Conservation (phyloP, 2,329 filamentous ascomycete genomes). For the Camillea tinctor region DNA sequence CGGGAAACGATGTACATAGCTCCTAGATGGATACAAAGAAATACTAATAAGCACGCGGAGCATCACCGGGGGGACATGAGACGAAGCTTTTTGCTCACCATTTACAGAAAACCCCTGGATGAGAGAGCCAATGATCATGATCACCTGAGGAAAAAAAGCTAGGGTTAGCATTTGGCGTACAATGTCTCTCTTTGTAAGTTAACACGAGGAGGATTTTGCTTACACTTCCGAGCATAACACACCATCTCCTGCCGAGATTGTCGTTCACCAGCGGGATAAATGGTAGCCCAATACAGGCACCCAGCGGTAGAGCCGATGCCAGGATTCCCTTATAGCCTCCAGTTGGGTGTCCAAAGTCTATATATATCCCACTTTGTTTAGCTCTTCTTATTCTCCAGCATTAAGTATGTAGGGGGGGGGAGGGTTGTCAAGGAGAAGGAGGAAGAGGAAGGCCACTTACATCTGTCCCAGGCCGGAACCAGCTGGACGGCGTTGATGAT, state of each 20-base stretch:
- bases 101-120: slow-evolving; percentile 50
- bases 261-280: slow-evolving; percentile 54
- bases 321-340: slow-evolving; percentile 44
- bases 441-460: slow-evolving; percentile 24
- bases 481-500: slow-evolving; percentile 41
- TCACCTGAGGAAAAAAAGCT: slow-evolving; percentile 6
- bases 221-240: slow-evolving; percentile 50
- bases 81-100: slow-evolving; percentile 30
- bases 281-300: slow-evolving; percentile 49
- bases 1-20: slow-evolving; percentile 61
- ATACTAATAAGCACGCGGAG: slow-evolving; percentile 4
- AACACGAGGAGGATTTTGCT: not conserved
- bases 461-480: slow-evolving; percentile 35
- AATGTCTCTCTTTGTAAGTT: too few relatives aligned
- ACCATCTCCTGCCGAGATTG: slow-evolving; percentile 47
- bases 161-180: too few relatives aligned
- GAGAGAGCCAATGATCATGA: slow-evolving; percentile 52
- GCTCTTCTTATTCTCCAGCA: not conserved
- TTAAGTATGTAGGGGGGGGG: too few relatives aligned
- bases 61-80: not conserved
- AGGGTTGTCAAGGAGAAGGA: not conserved
- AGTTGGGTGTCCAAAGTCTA: slow-evolving; percentile 32
- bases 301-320: slow-evolving; percentile 51
- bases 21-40: slow-evolving; percentile 30
- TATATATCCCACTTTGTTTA: not conserved